Evolutionary conservation across 148 eudicot genomes (phyloP).

Genomic region (Bassia scoparia): DNA sequence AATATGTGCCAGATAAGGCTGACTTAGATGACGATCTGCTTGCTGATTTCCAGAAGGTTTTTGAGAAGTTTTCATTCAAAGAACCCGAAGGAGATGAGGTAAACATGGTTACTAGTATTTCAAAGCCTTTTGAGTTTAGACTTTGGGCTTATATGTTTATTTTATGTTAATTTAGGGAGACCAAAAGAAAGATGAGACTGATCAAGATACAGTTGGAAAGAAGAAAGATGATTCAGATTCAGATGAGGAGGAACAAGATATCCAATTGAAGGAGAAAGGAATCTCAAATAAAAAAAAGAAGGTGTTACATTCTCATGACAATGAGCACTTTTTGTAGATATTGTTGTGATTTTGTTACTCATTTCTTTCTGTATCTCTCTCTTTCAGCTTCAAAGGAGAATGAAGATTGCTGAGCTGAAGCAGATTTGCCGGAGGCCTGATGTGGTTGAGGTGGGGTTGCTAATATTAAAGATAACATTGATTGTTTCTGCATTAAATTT

Average conservation of each 20-base stretch:
- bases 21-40: constrained; percentile 61
- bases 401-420: constrained; percentile 95
- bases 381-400: constrained; percentile 81
- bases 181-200: constrained; percentile 63
- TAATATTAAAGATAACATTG: not conserved
- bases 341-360: not conserved
- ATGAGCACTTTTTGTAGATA: not conserved
- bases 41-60: constrained; percentile 65
- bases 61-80: constrained; percentile 66
- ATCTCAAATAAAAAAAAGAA: constrained; percentile 91
- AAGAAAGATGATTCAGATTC: constrained; percentile 89
- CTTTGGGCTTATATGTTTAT: not conserved
- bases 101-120: not conserved
- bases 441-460: constrained; percentile 79
- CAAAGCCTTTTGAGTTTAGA: not conserved
- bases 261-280: constrained; percentile 70
- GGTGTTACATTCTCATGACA: constrained; percentile 32
- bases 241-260: constrained; percentile 89
- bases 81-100: constrained; percentile 66
- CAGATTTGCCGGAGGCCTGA: constrained; percentile 84
- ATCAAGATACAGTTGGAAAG: constrained; percentile 46
- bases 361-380: not conserved
- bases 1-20: constrained; percentile 67
- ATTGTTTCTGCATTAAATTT: not conserved
- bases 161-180: constrained; percentile 43